Conservation (phyloP, 1,284 basidiomycete genomes). For the Moniliophthora roreri region DNA sequence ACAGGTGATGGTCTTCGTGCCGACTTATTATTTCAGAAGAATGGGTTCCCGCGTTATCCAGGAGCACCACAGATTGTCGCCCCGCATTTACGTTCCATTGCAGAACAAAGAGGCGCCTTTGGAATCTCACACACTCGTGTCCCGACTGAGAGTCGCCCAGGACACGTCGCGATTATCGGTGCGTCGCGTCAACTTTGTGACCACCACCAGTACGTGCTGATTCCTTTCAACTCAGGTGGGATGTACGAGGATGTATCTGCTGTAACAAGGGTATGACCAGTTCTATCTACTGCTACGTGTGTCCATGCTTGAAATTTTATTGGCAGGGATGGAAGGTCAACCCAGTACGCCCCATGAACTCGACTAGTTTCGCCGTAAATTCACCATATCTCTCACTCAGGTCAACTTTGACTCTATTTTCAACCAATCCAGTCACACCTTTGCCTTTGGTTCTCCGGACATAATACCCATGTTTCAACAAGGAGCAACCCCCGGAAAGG, state of each 20-base stretch:
- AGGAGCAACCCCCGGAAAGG: constrained; percentile 71
- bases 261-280: constrained; percentile 66
- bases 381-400: constrained; percentile 31
- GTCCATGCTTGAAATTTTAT: constrained; percentile 2
- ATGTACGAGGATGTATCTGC: constrained; percentile 95
- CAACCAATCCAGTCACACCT: constrained; percentile 80
- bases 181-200: constrained; percentile 7
- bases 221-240: constrained; percentile 46
- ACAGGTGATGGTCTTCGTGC: constrained; percentile 82
- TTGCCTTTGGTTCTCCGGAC: constrained; percentile 87
- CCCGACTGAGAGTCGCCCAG: constrained; percentile 87
- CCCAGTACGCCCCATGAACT: constrained; percentile 52
- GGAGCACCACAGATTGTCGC: constrained; percentile 66
- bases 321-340: constrained; percentile 86
- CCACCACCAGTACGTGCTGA: not conserved
- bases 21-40: constrained; percentile 73
- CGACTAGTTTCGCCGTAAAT: not conserved
- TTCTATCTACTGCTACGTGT: not conserved
- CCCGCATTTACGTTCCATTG: constrained; percentile 72
- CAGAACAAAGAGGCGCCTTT: constrained; percentile 70
- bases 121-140: constrained; percentile 88
- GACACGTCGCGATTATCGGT: constrained; percentile 90
- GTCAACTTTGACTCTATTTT: constrained; percentile 89
- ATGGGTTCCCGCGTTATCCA: constrained; percentile 56
- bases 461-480: constrained; percentile 88